Base-by-base conservation (phyloP, 140 eudicot species). In the Ambrosia hybrid region DNA sequence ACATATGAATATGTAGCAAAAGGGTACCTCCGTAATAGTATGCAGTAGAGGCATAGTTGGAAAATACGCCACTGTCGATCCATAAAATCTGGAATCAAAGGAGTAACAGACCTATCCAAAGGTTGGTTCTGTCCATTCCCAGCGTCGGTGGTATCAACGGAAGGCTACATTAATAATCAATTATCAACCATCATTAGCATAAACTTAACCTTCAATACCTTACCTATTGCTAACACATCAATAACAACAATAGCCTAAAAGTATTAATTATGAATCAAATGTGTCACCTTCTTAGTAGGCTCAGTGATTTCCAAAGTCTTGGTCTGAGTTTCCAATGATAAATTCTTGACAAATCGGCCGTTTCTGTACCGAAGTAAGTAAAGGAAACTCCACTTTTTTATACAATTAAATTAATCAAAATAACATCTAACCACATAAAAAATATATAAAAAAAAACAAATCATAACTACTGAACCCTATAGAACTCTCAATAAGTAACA, bases 301-400 rank as follows among this genome's bases (percentile, higher is more conserved):
- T 86, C 97, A 0, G 85, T 72, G 13, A 77, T 76, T 52, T 90
- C 96, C 65, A 79, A 43, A 51, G 87, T 37, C 65, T 90, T 94
- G 5, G 83, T 17, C 57, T 83, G 90, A 15, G 96, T 63, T 56
- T 90, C 99, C 80, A 90, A 51, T 1, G 97, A 81, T 30, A 94
- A 26, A 10, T 88, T 86, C 76, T 90, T 88, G 82, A 48, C 87
- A 94, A 86, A 75, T 76, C 95, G 52, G 90, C 86, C 65, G 97
- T 78, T 72, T 94, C 97, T 17, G 34, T 2, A 65, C 9, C 51
- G 8, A 46, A 46, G 30, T 21, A 46, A 46, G 51, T 46, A 6
- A 1, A 46, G 8, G 8, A 46, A 7, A 6, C 2, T 1, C 8
- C 7, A 46, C 51, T 8, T 0, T 10, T 46, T 2, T 2, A n/a